Base-by-base conservation (phyloP, 2,329 filamentous ascomycete species). In the Pseudogymnoascus verrucosus region DNA sequence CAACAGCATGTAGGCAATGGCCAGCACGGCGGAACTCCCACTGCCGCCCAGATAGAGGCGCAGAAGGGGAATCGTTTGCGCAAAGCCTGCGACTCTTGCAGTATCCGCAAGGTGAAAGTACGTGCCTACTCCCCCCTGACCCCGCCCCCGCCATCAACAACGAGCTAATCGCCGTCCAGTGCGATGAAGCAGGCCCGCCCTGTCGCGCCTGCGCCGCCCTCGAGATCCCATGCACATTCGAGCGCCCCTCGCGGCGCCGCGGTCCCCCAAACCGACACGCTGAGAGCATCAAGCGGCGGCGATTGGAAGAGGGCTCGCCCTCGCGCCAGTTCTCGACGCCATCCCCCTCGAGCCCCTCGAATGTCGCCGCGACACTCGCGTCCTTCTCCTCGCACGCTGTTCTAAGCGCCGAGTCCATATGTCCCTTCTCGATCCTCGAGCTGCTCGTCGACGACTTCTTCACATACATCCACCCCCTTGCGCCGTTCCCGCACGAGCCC, bases 371-470 rank as follows among this genome's bases (percentile, higher is more conserved):
- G 10, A 73, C 72, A 1, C 63, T 74, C 23, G 71, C 69, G 10
- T 69, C 69, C 4, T 71, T 74, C 66, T 72, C 71, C 14, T 71
- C 70, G 1, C 68, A 71, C n/a, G 71, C 70, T 28, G 72, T 75
- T n/a, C 71, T 85, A 12, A 82, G 84, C 65, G 84, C 87, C 59
- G 89, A 93, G 71, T 79, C 83, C 1, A 91, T 93, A 66, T 89
- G 88, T 42, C 87, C 89, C 0, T 80, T 88, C 74, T 82, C 84
- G 6, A 84, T 88, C 10, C 77, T 93, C 62, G 82, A 88, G 69
- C 80, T 88, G 1, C 79, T 92, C 14, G 83, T 93, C 64, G 88
- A 92, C 73, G 89, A 93, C 76, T 93, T 90, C 80, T 93, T 92
- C 76, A 91, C 87, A 16, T 91, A 91, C 72, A 88, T 92, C 62